Evolutionary conservation across 176 grass and related monocot genomes (phyloP).

Genomic region (Triticum timopheevii): DNA sequence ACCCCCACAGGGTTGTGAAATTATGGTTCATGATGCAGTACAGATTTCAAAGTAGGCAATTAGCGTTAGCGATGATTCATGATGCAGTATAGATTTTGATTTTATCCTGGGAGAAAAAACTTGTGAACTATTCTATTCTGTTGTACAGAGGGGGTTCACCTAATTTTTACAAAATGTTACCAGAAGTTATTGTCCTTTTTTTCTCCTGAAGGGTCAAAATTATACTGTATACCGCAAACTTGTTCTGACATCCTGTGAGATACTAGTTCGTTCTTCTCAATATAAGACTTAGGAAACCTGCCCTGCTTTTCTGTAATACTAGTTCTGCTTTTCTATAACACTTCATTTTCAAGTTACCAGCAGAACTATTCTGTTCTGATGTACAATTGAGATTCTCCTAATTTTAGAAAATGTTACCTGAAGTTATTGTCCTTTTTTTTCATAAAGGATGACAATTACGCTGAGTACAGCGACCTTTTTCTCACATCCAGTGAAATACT

Average conservation of each 20-base stretch:
- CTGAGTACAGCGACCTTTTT: no score
- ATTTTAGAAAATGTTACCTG: no score
- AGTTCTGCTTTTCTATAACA: no score
- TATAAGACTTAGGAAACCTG: not conserved
- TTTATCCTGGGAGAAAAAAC: not conserved
- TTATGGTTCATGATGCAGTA: not conserved
- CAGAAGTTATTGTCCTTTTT: not conserved
- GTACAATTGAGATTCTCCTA: no score
- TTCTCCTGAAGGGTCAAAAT: not conserved
- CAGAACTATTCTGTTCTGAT: no score
- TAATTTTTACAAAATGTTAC: not conserved
- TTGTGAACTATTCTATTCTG: not conserved
- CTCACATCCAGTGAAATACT: no score
- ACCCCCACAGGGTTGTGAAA: not conserved
- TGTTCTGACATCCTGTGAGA: not conserved
- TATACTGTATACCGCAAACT: not conserved
- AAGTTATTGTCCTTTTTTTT: no score
- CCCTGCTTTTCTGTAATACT: not conserved
- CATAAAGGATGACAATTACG: no score
- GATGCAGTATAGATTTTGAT: no score
- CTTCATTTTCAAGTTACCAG: no score
- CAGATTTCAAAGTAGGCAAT: no score
- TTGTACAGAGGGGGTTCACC: not conserved
- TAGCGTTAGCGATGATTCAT: not conserved
- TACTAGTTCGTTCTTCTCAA: not conserved